These are phyloP conservation scores for Fusarium sp. DNA, from an alignment of 2,329 filamentous ascomycete genomes.

Conservation along the genomic window DNA sequence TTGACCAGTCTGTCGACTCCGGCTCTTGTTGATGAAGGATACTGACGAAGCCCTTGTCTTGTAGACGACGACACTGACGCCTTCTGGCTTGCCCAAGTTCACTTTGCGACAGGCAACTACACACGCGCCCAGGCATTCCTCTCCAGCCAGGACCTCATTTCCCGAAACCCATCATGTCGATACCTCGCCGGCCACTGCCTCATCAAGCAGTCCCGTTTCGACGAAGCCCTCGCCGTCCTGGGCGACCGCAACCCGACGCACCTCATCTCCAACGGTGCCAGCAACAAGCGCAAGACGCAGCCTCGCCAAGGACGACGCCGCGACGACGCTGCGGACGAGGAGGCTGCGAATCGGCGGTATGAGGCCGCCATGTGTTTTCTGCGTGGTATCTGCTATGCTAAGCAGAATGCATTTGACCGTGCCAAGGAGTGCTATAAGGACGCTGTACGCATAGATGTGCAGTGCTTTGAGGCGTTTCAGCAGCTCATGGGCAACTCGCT, in stretches of 20 bases:
- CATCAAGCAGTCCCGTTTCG: slow-evolving; percentile 90
- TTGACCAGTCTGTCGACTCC: slow-evolving; percentile 80
- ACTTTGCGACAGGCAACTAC: slow-evolving; percentile 96
- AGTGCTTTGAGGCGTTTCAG: slow-evolving; percentile 98
- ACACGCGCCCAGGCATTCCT: slow-evolving; percentile 90
- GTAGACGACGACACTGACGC: slow-evolving; percentile 92
- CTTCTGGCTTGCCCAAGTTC: slow-evolving; percentile 97
- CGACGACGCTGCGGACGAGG: slow-evolving; percentile 66
- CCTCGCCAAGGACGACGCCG: slow-evolving; percentile 49
- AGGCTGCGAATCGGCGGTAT: slow-evolving; percentile 81
- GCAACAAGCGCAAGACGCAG: slow-evolving; percentile 54
- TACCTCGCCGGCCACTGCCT: slow-evolving; percentile 95
- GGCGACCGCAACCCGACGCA: slow-evolving; percentile 96
- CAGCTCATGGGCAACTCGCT: slow-evolving; percentile 97
- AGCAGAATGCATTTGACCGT: slow-evolving; percentile 96
- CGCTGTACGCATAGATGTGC: slow-evolving; percentile 94
- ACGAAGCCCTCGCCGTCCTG: slow-evolving; percentile 86
- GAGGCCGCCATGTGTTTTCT: slow-evolving; percentile 98
- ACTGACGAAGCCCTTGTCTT: slow-evolving; percentile 16
- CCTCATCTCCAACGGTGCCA: slow-evolving; percentile 72
- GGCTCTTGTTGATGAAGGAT: neutral
- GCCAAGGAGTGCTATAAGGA: slow-evolving; percentile 99
- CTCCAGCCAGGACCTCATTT: slow-evolving; percentile 82
- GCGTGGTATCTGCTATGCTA: slow-evolving; percentile 92
- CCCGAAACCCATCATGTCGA: slow-evolving; percentile 85